Conservation (phyloP, 352 stramenopile species). For the Phytopythium helicoides region DNA sequence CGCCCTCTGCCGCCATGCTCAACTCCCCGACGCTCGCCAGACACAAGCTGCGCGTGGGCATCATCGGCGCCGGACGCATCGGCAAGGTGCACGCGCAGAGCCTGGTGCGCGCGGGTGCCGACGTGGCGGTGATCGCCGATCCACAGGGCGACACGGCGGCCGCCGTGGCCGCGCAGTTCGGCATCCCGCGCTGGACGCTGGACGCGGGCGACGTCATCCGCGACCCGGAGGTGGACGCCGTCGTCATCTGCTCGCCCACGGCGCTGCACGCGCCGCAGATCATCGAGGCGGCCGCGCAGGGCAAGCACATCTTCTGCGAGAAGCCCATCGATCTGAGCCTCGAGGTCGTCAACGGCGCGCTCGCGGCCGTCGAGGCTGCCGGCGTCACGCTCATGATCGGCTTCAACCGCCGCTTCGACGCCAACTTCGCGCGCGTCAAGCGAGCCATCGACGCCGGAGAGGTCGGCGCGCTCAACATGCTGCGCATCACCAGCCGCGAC, state of each 20-base stretch:
- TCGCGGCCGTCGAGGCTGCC: conserved; percentile 34
- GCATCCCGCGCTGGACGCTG: conserved; percentile 50
- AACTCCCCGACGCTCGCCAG: conserved; percentile 14
- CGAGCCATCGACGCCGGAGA: conserved; percentile 68
- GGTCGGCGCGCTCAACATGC: conserved; percentile 78
- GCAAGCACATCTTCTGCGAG: conserved; percentile 96
- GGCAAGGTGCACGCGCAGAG: conserved; percentile 18
- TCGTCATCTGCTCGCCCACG: conserved; percentile 96
- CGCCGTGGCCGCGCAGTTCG: conserved; percentile 1
- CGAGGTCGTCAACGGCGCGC: conserved; percentile 46
- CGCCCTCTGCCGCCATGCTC: conserved; percentile 15
- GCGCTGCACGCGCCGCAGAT: conserved; percentile 94
- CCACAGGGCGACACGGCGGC: conserved; percentile 13
- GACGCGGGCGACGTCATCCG: conserved; percentile 89
- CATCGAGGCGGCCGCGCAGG: conserved; percentile 87
- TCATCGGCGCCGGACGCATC: conserved; percentile 18
- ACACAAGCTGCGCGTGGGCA: conserved; percentile 10
- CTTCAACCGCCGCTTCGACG: conserved; percentile 90
- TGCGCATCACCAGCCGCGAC: conserved; percentile 41
- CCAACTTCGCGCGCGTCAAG: conserved; percentile 88
- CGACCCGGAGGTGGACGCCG: conserved; percentile 92
- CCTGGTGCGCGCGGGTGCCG: conserved; percentile 12
- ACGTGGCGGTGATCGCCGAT: conserved; percentile 31
- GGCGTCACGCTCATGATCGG: conserved; percentile 90
- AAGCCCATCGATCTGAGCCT: conserved; percentile 94